phyloP scores from a whole-genome alignment of 2,329 filamentous ascomycete species.

The Fusarium succisae region DNA sequence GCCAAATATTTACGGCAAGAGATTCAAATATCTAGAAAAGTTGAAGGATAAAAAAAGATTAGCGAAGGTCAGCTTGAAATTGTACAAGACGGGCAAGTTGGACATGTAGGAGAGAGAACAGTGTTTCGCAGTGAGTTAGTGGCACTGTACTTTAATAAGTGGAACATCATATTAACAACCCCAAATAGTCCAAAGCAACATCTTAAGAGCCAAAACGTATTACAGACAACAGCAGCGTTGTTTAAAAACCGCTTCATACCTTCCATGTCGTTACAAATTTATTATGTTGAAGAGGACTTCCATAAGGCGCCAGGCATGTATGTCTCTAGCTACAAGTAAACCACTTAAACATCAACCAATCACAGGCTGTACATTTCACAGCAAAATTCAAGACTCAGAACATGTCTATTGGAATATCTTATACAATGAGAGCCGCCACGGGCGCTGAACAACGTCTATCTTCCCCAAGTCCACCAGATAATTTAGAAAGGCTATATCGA shows the following conservation, averaged over 20 bases:
- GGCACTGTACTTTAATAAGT: conserved; percentile 33
- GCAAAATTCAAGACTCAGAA: conserved; percentile 38
- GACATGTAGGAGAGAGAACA: conserved; percentile 13
- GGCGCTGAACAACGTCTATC: conserved; percentile 44
- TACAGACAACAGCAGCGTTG: neutral
- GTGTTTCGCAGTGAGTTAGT: conserved; percentile 1
- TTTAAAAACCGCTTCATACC: neutral
- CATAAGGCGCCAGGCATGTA: neutral
- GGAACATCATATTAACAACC: neutral
- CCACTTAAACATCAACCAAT: conserved; percentile 29
- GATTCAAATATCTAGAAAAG: neutral
- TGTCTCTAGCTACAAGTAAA: neutral
- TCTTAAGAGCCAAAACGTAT: neutral
- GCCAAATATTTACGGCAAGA: neutral
- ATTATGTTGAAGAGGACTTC: neutral
- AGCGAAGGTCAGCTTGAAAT: conserved; percentile 2
- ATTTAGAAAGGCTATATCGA: conserved; percentile 53
- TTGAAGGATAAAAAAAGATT: neutral
- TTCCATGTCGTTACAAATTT: neutral
- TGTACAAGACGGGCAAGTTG: conserved; percentile 21
- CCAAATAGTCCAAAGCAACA: neutral
- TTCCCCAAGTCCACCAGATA: conserved; percentile 35
- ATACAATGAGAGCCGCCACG: conserved; percentile 48
- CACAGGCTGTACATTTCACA: conserved; percentile 41
- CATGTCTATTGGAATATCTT: conserved; percentile 51